Base-by-base conservation (phyloP, 345 rosid genomes). In the Ceriops zippeliana region DNA sequence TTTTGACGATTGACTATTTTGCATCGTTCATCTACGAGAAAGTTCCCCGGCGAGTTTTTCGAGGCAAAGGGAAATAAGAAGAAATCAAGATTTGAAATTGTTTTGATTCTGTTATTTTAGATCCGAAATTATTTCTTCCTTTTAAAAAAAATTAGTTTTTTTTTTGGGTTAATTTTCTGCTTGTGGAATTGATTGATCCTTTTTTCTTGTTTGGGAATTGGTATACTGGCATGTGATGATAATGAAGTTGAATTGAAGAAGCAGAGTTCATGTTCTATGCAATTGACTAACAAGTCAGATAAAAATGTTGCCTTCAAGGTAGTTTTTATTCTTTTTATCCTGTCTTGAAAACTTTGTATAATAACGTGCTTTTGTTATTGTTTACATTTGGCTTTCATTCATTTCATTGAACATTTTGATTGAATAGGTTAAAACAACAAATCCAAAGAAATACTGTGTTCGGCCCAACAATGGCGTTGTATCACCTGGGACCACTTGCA, bases 381-480 rank as follows among this genome's bases (percentile, higher is more conserved):
- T 35, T 3, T 52, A 6, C 5, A 24, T 21, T 77, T n/a, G 58
- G 22, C 35, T 31, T 35, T 6, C 24, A 37, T 66, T 68, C 53
- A 58, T 65, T 11, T 35, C 27, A 9, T 53, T 61, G 34, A 35
- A 52, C 34, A 7, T 22, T 57, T 57, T 42, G n/a, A 61, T 17
- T 67, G 60, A 61, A 38, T 72, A 93, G 98, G 93, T 92, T 58
- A 90, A 92, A 77, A 92, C 98, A 22, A 92, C 96, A 27, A 90
- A 83, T 70, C 98, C 96, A 17, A 90, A 82, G 67, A 92, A 87
- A 52, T 92, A 92, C 67, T 85, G 86, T 53, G 98, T 92, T 32
- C 90, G 98, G 22, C 96, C 98, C 19, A 93, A 93, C 78, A 76
- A 84, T 13, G 96, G 96, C 38, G 65, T 90, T 68, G 85, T 90